Evolutionary conservation across 2,329 filamentous ascomycete species (phyloP), one percentile per base, ranked within the genome.

Genomic region (Alternaria infectoria): DNA sequence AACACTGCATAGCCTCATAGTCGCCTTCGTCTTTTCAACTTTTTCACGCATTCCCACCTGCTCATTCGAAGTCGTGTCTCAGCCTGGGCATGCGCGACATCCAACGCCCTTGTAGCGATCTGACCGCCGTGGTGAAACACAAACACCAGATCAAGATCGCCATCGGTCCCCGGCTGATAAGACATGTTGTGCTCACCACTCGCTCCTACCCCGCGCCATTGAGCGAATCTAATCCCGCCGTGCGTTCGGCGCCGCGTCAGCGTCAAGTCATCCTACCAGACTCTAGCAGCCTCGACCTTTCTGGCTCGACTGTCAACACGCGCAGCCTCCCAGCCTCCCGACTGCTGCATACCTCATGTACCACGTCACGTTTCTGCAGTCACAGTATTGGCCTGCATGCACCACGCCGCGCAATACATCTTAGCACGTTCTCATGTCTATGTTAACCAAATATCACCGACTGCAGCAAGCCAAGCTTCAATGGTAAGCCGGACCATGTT

Each of bases 91-190:
- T 57, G 45, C 55, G 45, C 45, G 55, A 57, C 55, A 44, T 57
- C 8, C 26, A 40, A n/a, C n/a, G 58, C 52, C 44, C 44, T 49
- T 43, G 44, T 44, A 43, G 30, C 51, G 17, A 32, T 32, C 30
- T 56, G 56, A 43, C 23, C 36, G 57, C 43, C 30, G 51, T 60
- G n/a, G 47, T 62, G 59, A 62, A 62, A 62, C 59, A 57, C 54
- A 17, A 40, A 45, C 59, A 58, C 40, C n/a, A 52, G 13, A 51
- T 52, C 23, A 47, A 52, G 17, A 51, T 52, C 23, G 54, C 32
- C 59, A 52, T 61, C 28, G 23, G 58, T n/a, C 52, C 36, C 44
- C 52, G 17, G 28, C 45, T 55, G 32, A 57, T 19, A 50, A 55
- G n/a, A 30, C 36, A 52, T 50, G 58, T 36, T 23, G 46, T 55